Evolutionary conservation across 2,329 filamentous ascomycete species (phyloP).

Genomic region (Grosmannia clavigera): DNA sequence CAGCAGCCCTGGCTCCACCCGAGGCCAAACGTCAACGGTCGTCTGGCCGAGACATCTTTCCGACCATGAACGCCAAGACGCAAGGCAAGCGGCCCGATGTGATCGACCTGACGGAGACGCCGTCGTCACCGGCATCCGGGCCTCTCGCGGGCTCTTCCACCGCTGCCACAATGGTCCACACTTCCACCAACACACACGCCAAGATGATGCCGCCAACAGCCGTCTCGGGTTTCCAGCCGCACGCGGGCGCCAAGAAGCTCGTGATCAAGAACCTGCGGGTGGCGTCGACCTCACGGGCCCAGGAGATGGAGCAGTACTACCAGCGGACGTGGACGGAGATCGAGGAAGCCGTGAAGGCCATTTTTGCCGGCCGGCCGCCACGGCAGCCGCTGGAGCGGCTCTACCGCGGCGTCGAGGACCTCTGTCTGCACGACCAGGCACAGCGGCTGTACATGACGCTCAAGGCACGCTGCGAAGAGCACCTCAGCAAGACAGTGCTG

Average conservation of each 20-base stretch:
- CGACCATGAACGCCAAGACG: constrained; percentile 18
- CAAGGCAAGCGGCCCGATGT: constrained; percentile 25
- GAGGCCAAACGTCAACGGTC: not conserved
- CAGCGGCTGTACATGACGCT: constrained; percentile 55
- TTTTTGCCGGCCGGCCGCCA: constrained; percentile 56
- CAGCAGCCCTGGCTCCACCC: not conserved
- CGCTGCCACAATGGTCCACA: too few relatives aligned
- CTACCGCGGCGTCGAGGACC: constrained; percentile 82
- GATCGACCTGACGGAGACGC: constrained; percentile 31
- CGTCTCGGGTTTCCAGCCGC: constrained; percentile 49
- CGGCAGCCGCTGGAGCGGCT: constrained; percentile 73
- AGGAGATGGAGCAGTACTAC: constrained; percentile 65
- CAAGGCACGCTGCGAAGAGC: constrained; percentile 49
- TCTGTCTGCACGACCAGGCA: constrained; percentile 69
- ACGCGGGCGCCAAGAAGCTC: constrained; percentile 69
- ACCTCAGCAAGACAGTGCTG: constrained; percentile 52
- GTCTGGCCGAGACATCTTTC: not conserved
- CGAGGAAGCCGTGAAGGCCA: constrained; percentile 55
- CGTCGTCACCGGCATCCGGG: not conserved
- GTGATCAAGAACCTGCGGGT: constrained; percentile 83
- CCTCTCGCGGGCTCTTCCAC: not conserved
- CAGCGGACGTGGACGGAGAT: constrained; percentile 63
- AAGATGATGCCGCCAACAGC: not conserved
- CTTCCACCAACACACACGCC: not conserved
- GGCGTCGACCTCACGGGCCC: constrained; percentile 31